A percentile compares a stretch with the other conserved stretches of the same genome.
phyloP scores from a whole-genome alignment of 352 stramenopile species.

The Aphanomyces cochlioides region DNA sequence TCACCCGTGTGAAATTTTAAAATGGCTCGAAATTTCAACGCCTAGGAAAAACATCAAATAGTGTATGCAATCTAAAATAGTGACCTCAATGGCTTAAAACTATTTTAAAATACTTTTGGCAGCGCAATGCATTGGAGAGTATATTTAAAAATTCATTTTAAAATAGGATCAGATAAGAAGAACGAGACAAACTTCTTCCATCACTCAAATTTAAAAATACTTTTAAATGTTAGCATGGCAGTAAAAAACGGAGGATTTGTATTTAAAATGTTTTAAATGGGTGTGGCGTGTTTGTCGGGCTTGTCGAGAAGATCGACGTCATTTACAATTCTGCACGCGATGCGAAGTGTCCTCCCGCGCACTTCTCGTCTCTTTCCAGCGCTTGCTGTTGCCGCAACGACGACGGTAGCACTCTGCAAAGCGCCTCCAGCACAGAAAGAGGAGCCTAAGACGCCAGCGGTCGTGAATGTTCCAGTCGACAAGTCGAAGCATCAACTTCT shows the following conservation, averaged over 20 bases:
- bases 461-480: not conserved
- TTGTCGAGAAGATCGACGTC: too few species aligned
- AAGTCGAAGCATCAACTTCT: conserved; percentile 21
- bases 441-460: not conserved
- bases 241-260: not conserved
- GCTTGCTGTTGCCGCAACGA: not conserved
- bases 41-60: too few species aligned
- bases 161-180: too few species aligned
- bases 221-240: not conserved
- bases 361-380: not conserved
- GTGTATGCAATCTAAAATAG: too few species aligned
- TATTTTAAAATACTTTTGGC: too few species aligned
- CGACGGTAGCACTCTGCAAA: not conserved
- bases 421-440: not conserved
- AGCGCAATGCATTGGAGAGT: too few species aligned
- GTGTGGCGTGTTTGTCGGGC: not conserved
- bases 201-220: not conserved
- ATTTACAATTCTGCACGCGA: not conserved
- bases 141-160: too few species aligned
- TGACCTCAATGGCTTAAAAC: too few species aligned
- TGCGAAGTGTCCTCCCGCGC: conserved; percentile 1
- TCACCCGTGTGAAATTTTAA: too few species aligned
- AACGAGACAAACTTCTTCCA: not conserved
- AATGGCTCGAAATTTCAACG: too few species aligned
- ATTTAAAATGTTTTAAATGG: not conserved